These are phyloP conservation scores for Hapsidospora chrysogenum DNA, from an alignment of 495 filamentous ascomycete genomes.

Conservation along the genomic window DNA sequence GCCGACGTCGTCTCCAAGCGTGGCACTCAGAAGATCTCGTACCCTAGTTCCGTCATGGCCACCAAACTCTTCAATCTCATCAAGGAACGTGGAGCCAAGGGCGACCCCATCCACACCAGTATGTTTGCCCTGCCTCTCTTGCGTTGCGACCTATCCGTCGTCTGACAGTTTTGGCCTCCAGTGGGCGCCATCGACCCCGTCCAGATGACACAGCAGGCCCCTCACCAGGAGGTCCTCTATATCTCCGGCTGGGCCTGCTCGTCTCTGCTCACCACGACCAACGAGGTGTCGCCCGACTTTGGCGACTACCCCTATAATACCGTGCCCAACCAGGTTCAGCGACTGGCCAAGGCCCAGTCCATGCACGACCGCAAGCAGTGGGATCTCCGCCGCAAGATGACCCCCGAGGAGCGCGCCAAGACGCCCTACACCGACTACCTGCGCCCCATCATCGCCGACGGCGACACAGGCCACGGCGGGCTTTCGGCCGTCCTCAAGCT, in stretches of 20 bases:
- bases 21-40: constrained; percentile 68
- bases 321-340: constrained; percentile 93
- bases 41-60: constrained; percentile 85
- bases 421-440: constrained; percentile 83
- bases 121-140: constrained; percentile 11
- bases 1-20: constrained; percentile 86
- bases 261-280: constrained; percentile 76
- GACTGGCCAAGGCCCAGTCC: constrained; percentile 88
- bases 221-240: constrained; percentile 90
- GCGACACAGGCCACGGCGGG: constrained; percentile 88
- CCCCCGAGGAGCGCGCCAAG: constrained; percentile 45
- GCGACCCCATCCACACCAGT: constrained; percentile 85
- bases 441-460: constrained; percentile 91
- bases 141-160: not conserved
- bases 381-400: constrained; percentile 67
- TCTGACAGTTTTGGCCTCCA: constrained; percentile 11
- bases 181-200: constrained; percentile 97
- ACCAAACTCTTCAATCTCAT: constrained; percentile 84
- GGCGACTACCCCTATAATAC: constrained; percentile 99
- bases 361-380: constrained; percentile 94
- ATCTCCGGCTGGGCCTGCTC: constrained; percentile 96
- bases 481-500: constrained; percentile 87
- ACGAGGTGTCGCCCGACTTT: constrained; percentile 93
- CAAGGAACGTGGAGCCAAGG: constrained; percentile 52
- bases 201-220: constrained; percentile 97